phyloP scores from a whole-genome alignment of 2,329 filamentous ascomycete genomes.

The Cordyceps cicadae region DNA sequence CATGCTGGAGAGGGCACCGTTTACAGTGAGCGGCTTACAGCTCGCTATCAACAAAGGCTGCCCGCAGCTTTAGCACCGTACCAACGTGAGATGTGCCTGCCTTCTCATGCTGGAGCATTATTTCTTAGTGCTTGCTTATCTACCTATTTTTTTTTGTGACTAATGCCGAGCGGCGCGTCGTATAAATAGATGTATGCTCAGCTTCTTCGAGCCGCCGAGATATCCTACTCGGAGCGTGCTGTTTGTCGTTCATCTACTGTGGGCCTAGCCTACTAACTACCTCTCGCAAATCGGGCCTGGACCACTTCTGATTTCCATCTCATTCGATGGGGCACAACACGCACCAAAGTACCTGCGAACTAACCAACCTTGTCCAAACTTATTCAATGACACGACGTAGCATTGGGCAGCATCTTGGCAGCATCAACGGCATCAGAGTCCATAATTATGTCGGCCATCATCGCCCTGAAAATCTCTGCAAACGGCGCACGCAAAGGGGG shows the following conservation, averaged over 20 bases:
- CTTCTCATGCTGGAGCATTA: no score
- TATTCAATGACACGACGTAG: no score
- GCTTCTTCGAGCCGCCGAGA: background rate
- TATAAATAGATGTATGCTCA: background rate
- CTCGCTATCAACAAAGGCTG: background rate
- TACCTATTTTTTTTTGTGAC: no score
- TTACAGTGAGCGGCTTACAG: background rate
- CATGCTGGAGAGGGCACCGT: background rate
- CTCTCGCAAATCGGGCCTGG: conserved; percentile 1
- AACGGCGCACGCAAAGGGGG: no score
- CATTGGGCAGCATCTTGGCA: no score
- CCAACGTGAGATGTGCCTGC: background rate
- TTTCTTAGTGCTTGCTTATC: no score
- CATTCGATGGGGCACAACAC: conserved; percentile 4
- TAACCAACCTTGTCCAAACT: no score
- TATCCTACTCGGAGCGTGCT: background rate
- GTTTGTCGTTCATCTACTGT: background rate
- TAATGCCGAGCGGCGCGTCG: background rate
- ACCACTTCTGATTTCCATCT: conserved; percentile 2
- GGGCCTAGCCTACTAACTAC: background rate
- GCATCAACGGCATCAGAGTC: background rate
- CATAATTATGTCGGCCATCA: background rate
- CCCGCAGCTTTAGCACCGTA: background rate
- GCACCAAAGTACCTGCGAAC: no score
- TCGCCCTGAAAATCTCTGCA: background rate